Percentiles rank a stretch among this genome's conserved stretches.
These are phyloP conservation scores for Tricholoma sp. DNA, from an alignment of 768 basidiomycete species.

Conservation along the genomic window DNA sequence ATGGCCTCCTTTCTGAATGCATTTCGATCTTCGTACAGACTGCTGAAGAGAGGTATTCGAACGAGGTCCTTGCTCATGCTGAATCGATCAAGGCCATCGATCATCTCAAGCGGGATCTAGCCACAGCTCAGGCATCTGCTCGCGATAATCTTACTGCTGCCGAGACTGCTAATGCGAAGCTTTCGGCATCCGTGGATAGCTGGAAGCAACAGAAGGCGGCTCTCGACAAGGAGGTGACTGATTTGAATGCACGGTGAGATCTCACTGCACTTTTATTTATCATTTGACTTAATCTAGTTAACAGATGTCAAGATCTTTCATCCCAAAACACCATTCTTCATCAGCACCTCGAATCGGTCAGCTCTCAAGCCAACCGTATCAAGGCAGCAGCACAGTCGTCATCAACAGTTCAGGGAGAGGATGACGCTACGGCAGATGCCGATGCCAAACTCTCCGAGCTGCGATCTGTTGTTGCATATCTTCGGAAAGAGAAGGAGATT, in stretches of 20 bases:
- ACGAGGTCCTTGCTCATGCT: slow-evolving; percentile 81
- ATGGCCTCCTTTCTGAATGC: background rate
- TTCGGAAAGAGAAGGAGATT: slow-evolving; percentile 90
- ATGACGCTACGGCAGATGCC: slow-evolving; percentile 41
- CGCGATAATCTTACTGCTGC: slow-evolving; percentile 58
- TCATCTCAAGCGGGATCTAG: slow-evolving; percentile 57
- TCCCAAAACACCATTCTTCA: slow-evolving; percentile 76
- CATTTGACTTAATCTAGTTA: background rate
- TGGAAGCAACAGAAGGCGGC: slow-evolving; percentile 78
- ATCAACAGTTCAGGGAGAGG: slow-evolving; percentile 34
- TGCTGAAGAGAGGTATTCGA: slow-evolving; percentile 77
- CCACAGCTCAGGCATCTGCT: slow-evolving; percentile 42
- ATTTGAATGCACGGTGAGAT: slow-evolving; percentile 64
- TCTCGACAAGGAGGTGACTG: slow-evolving; percentile 72
- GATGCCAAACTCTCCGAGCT: slow-evolving; percentile 69
- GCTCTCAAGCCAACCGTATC: slow-evolving; percentile 77
- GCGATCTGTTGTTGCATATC: slow-evolving; percentile 72
- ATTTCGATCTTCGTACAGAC: slow-evolving; percentile 29
- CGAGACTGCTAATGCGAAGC: slow-evolving; percentile 73
- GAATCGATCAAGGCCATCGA: slow-evolving; percentile 76
- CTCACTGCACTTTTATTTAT: background rate
- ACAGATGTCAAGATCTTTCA: slow-evolving; percentile 67
- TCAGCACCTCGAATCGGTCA: slow-evolving; percentile 81
- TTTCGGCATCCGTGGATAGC: slow-evolving; percentile 65
- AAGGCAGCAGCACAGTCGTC: slow-evolving; percentile 61